These are phyloP conservation scores for Dysphania ambrosioides DNA, from an alignment of 148 eudicot genomes.

Conservation along the genomic window DNA sequence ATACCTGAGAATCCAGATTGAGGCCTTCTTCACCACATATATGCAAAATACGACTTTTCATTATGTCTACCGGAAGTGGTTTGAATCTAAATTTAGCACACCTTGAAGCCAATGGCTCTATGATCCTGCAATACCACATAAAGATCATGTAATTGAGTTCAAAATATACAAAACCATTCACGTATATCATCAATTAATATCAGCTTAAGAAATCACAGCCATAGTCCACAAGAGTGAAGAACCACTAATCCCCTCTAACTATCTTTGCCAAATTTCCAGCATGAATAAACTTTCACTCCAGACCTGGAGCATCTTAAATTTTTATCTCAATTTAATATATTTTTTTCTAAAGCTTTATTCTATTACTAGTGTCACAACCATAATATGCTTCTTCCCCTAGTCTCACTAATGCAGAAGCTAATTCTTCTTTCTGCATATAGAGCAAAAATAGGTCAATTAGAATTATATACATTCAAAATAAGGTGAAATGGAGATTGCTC, in stretches of 20 bases:
- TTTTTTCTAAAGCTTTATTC: neutral
- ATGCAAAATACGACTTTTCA: constrained; percentile 70
- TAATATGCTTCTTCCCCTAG: neutral
- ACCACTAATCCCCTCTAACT: neutral
- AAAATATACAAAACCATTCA: neutral
- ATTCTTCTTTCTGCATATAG: neutral
- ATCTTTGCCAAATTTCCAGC: neutral
- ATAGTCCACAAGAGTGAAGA: neutral
- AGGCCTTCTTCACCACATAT: constrained; percentile 87
- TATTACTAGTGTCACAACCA: neutral
- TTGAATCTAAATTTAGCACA: constrained; percentile 96
- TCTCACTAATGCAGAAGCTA: neutral
- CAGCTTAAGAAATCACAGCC: neutral
- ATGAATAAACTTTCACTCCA: neutral
- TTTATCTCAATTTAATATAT: neutral
- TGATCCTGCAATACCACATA: constrained; percentile 57
- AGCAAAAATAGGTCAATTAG: neutral
- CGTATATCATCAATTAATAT: neutral
- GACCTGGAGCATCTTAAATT: neutral
- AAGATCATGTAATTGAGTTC: neutral
- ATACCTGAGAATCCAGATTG: constrained; percentile 76
- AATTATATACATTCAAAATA: neutral
- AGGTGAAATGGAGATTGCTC: neutral
- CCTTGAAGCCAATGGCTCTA: constrained; percentile 93
- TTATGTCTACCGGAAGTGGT: constrained; percentile 82